Conservation (phyloP, 805 yeast genomes). For the Teunomyces gatunensis region DNA sequence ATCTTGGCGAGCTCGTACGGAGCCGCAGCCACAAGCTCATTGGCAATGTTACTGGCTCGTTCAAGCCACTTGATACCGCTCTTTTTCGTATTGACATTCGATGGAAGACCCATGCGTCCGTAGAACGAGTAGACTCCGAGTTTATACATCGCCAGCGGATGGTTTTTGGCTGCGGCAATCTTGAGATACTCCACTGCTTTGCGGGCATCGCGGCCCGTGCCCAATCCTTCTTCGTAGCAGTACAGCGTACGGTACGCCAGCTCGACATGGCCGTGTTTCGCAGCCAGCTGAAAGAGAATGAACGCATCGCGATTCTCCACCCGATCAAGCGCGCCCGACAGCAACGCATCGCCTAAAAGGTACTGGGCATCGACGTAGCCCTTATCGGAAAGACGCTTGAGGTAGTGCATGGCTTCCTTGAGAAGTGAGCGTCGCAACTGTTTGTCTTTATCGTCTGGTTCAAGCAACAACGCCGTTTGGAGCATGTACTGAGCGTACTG, state of each 20-base stretch:
- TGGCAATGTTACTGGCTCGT: constrained; percentile 82
- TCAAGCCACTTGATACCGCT: constrained; percentile 91
- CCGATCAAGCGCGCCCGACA: constrained; percentile 81
- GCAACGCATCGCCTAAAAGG: constrained; percentile 82
- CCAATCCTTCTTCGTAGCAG: constrained; percentile 92
- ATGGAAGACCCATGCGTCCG: constrained; percentile 76
- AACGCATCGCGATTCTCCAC: constrained; percentile 77
- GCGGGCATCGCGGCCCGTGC: constrained; percentile 84
- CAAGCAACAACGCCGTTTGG: constrained; percentile 74
- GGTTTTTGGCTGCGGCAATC: constrained; percentile 86
- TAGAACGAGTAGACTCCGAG: constrained; percentile 84
- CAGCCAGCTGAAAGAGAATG: constrained; percentile 77
- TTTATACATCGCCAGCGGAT: constrained; percentile 96
- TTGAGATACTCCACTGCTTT: constrained; percentile 80
- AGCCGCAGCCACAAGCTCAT: constrained; percentile 84
- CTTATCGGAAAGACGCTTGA: constrained; percentile 69
- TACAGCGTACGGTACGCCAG: constrained; percentile 88
- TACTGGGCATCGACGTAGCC: constrained; percentile 92
- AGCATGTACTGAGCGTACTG: constrained; percentile 89
- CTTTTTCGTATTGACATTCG: constrained; percentile 66
- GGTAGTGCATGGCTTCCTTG: constrained; percentile 71
- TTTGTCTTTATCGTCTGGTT: constrained; percentile 18
- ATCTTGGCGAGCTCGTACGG: constrained; percentile 90
- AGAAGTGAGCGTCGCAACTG: constrained; percentile 42
- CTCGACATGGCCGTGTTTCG: constrained; percentile 90